A percentile compares a stretch with the other conserved stretches of the same genome.
phyloP scores from a whole-genome alignment of 2,329 filamentous ascomycete species.

The Gnomoniopsis sp. region DNA sequence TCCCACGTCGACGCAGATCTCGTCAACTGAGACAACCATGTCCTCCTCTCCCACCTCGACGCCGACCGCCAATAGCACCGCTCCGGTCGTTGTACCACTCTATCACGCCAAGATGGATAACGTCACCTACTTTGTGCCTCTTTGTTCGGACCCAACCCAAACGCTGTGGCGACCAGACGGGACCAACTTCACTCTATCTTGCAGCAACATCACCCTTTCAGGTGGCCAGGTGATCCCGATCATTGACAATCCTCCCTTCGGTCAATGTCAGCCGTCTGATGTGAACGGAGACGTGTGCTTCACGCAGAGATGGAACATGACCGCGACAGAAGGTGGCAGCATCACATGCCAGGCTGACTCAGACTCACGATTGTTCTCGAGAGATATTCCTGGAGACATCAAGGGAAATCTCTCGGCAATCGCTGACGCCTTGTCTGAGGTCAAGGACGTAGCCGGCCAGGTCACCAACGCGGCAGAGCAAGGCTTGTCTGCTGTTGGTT shows the following conservation, averaged over 20 bases:
- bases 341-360: not conserved
- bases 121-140: not conserved
- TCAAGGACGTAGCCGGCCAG: not conserved
- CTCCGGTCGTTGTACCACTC: not conserved
- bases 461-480: not conserved
- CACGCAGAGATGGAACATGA: not conserved
- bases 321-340: not conserved
- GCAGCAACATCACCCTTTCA: not conserved
- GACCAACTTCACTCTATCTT: not conserved
- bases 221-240: not conserved
- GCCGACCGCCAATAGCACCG: not conserved
- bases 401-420: slow-evolving; percentile 1
- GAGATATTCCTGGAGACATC: not conserved
- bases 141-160: slow-evolving; percentile 1
- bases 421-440: not conserved
- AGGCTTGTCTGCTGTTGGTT: slow-evolving; percentile 1
- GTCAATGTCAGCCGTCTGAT: not conserved
- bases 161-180: slow-evolving; percentile 5
- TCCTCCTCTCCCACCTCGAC: not conserved
- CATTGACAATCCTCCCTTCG: not conserved
- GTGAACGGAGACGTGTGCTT: slow-evolving; percentile 3
- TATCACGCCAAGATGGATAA: not conserved
- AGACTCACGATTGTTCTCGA: not conserved
- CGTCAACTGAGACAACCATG: not conserved
- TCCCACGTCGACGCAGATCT: not conserved